Evolutionary conservation across 2,329 filamentous ascomycete genomes (phyloP).

Genomic region (Aspergillus amoenus): DNA sequence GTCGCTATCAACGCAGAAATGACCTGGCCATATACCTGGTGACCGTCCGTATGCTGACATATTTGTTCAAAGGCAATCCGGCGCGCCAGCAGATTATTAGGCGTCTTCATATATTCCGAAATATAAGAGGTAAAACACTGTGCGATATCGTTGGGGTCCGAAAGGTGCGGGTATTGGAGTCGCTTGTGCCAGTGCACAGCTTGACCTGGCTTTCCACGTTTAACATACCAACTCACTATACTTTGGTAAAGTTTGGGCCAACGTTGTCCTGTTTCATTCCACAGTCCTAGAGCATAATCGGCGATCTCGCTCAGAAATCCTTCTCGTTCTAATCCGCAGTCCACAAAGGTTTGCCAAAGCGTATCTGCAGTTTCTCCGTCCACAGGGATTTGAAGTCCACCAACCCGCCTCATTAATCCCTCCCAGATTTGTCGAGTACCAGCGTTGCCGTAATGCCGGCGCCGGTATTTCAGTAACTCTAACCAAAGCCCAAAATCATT

Average conservation of each 20-base stretch:
- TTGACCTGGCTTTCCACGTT: conserved; percentile 27
- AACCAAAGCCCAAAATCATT: conserved; percentile 46
- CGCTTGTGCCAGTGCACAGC: conserved; percentile 39
- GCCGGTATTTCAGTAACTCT: conserved; percentile 44
- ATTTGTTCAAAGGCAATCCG: conserved; percentile 42
- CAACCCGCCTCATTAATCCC: conserved; percentile 33
- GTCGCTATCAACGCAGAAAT: conserved; percentile 42
- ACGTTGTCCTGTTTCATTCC: conserved; percentile 37
- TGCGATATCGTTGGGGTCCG: conserved; percentile 29
- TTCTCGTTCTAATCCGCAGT: conserved; percentile 34
- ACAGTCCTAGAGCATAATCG: conserved; percentile 42
- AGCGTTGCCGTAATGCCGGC: conserved; percentile 43
- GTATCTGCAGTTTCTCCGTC: conserved; percentile 37
- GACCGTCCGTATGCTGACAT: conserved; percentile 38
- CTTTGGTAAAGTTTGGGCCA: conserved; percentile 38
- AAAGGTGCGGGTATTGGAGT: conserved; percentile 35
- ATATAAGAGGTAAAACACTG: conserved; percentile 29
- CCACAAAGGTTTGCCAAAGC: conserved; percentile 44
- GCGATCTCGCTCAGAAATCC: conserved; percentile 34
- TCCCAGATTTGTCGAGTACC: conserved; percentile 45
- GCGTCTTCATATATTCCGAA: conserved; percentile 23
- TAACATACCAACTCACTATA: conserved; percentile 38
- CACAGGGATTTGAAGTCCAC: conserved; percentile 36
- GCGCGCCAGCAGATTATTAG: conserved; percentile 16
- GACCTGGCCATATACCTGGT: conserved; percentile 45